Conservation (phyloP, 306 rosid genomes). For the Quercus robur region DNA sequence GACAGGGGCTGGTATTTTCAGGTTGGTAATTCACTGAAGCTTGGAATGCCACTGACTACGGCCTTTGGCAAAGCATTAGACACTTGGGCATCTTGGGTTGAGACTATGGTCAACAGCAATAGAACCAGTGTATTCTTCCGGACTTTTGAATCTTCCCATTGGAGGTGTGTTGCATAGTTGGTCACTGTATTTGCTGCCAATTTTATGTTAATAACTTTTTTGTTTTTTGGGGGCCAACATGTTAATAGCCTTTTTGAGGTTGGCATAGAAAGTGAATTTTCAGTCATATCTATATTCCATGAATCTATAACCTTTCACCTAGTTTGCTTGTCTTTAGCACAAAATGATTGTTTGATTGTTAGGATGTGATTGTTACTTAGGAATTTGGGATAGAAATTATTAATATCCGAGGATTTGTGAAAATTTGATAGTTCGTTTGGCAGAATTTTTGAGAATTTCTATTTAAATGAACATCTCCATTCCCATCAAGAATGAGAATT, state of each 20-base stretch:
- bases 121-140: constrained; percentile 80
- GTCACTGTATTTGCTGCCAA: neutral
- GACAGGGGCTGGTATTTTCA: constrained; percentile 98
- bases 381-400: no score
- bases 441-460: no score
- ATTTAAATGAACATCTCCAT: no score
- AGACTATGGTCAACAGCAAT: constrained; percentile 48
- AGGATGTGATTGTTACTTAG: neutral
- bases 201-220: neutral
- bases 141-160: constrained; percentile 85
- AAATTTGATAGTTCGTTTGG: no score
- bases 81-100: constrained; percentile 92
- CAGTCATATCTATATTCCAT: neutral
- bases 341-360: neutral
- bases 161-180: constrained; percentile 44
- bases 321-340: neutral
- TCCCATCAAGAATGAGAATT: no score
- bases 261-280: neutral
- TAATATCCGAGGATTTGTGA: no score
- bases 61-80: constrained; percentile 66
- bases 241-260: neutral
- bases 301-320: neutral
- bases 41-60: constrained; percentile 74
- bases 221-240: neutral
- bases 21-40: constrained; percentile 75